phyloP scores from a whole-genome alignment of 805 yeast species.

The Vanderwaltozyma yarrowii region DNA sequence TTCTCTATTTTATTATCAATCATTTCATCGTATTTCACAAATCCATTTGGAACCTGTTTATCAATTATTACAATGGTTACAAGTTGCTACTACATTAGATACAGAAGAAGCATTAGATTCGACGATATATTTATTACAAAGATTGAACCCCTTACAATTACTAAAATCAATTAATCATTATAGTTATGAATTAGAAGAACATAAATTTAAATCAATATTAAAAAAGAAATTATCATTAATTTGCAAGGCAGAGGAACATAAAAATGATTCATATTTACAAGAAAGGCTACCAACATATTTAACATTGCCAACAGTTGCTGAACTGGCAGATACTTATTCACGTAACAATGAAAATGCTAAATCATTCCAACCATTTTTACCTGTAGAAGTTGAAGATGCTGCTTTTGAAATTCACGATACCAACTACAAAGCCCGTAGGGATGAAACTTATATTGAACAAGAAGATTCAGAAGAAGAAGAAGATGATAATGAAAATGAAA shows the following conservation, averaged over 20 bases:
- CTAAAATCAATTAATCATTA: slow-evolving; percentile 63
- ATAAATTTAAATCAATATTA: slow-evolving; percentile 46
- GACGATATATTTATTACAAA: slow-evolving; percentile 42
- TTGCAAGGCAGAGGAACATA: slow-evolving; percentile 9
- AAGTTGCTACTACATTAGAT: slow-evolving; percentile 63
- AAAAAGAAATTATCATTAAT: slow-evolving; percentile 26
- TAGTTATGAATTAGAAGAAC: slow-evolving; percentile 76
- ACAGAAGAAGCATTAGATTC: slow-evolving; percentile 53
- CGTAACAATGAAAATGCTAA: slow-evolving; percentile 34
- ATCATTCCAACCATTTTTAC: slow-evolving; percentile 60
- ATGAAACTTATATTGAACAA: slow-evolving; percentile 9
- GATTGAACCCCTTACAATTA: slow-evolving; percentile 59
- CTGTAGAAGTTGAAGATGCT: slow-evolving; percentile 58
- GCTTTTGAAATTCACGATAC: slow-evolving; percentile 57
- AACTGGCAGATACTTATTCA: slow-evolving; percentile 67
- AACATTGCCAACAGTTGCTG: slow-evolving; percentile 62
- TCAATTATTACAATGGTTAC: slow-evolving; percentile 84
- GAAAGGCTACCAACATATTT: slow-evolving; percentile 46
- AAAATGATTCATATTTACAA: slow-evolving; percentile 30
- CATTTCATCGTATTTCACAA: slow-evolving; percentile 55
- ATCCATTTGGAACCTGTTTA: slow-evolving; percentile 60
- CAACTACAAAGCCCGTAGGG: slow-evolving; percentile 19
- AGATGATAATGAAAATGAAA: slow-evolving; percentile 9
- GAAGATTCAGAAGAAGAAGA: slow-evolving; percentile 6
- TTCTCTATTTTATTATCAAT: slow-evolving; percentile 50